Evolutionary conservation across 768 basidiomycete genomes (phyloP).

Genomic region (Boletus patriciae): DNA sequence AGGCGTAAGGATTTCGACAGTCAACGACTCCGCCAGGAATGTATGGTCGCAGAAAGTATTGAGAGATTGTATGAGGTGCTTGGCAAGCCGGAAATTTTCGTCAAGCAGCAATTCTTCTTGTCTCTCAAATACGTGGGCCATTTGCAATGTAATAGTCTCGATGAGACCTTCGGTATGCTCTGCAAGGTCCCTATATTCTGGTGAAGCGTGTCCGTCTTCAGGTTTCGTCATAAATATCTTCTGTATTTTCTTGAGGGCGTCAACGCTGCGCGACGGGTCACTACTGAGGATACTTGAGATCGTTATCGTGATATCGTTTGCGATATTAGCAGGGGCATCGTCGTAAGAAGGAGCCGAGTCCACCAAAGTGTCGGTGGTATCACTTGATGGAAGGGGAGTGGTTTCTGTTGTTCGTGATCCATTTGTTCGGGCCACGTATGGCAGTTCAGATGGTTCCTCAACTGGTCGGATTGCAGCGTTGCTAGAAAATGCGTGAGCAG

Average conservation of each 20-base stretch:
- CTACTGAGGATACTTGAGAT: conserved; percentile 90
- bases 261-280: conserved; percentile 83
- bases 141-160: conserved; percentile 87
- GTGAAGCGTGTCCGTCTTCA: conserved; percentile 65
- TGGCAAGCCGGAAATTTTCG: conserved; percentile 89
- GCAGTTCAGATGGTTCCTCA: conserved; percentile 35
- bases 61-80: conserved; percentile 95
- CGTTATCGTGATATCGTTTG: conserved; percentile 71
- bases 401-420: conserved; percentile 15
- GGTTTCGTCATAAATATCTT: conserved; percentile 77
- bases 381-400: conserved; percentile 21
- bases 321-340: conserved; percentile 11
- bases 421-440: conserved; percentile 24
- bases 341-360: conserved; percentile 31
- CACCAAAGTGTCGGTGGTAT: conserved; percentile 36
- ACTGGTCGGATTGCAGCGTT: conserved; percentile 21
- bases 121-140: conserved; percentile 88
- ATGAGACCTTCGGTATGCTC: conserved; percentile 82
- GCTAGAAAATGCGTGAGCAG: conserved; percentile 20
- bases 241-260: conserved; percentile 92
- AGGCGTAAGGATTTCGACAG: conserved; percentile 79
- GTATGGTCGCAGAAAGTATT: conserved; percentile 93
- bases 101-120: conserved; percentile 70
- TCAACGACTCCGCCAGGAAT: conserved; percentile 82
- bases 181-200: conserved; percentile 74